These are phyloP conservation scores for Musa itinerans DNA, from an alignment of 176 grass and related monocot genomes.

Conservation along the genomic window DNA sequence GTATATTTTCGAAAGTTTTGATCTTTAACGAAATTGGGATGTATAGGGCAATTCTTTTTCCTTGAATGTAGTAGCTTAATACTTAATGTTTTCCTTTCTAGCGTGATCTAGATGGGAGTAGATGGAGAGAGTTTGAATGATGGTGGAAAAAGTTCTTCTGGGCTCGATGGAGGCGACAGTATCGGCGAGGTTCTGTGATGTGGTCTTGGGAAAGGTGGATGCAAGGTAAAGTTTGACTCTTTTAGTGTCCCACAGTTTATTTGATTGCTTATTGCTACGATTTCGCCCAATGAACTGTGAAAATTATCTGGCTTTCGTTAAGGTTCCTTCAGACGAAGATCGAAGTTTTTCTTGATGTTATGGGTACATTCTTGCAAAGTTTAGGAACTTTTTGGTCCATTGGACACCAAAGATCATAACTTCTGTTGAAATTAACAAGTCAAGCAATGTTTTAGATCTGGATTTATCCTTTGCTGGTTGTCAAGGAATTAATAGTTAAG, in stretches of 20 bases:
- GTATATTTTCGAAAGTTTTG: not conserved
- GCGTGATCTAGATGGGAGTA: not conserved
- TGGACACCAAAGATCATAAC: too few species aligned
- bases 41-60: not conserved
- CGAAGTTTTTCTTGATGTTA: too few species aligned
- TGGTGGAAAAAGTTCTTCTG: constrained; percentile 17
- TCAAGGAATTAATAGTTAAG: too few species aligned
- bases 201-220: constrained; percentile 47
- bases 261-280: not conserved
- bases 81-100: not conserved
- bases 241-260: not conserved
- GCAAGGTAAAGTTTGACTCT: not conserved
- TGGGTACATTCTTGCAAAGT: too few species aligned
- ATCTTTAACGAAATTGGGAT: not conserved
- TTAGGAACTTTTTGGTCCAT: not conserved
- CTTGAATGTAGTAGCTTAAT: not conserved
- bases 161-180: constrained; percentile 73
- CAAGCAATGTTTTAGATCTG: too few species aligned
- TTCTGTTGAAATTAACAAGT: too few species aligned
- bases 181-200: constrained; percentile 71
- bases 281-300: too few species aligned
- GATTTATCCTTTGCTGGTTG: too few species aligned
- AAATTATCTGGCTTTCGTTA: too few species aligned
- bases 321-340: too few species aligned
- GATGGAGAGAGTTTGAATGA: not conserved